Percentiles rank a stretch among this genome's conserved stretches.
Evolutionary conservation across 176 grass and related monocot genomes (phyloP).

Genomic region (Elymus sibiricus): DNA sequence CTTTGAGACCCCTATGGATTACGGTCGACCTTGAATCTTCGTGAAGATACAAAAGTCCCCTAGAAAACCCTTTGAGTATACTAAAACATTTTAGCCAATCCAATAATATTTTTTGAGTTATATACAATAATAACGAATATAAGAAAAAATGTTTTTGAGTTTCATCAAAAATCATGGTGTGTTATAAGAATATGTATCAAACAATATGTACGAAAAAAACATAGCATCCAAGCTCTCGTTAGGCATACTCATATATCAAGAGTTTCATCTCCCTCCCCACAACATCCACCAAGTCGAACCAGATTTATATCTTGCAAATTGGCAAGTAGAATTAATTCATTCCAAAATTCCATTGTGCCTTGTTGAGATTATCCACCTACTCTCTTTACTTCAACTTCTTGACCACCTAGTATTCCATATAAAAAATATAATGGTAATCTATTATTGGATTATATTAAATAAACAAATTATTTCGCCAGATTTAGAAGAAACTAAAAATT

Average conservation of each 20-base stretch:
- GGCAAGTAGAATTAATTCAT: slow-evolving; percentile 37
- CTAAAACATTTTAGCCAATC: slow-evolving; percentile 35
- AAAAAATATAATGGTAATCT: not conserved
- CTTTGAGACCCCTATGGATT: slow-evolving; percentile 46
- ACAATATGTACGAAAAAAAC: slow-evolving; percentile 2
- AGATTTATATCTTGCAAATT: slow-evolving; percentile 36
- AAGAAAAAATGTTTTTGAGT: not conserved
- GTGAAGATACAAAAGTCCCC: slow-evolving; percentile 60
- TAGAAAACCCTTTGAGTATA: slow-evolving; percentile 41
- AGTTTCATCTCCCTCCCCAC: slow-evolving; percentile 41
- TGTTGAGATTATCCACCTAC: slow-evolving; percentile 31
- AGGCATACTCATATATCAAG: slow-evolving; percentile 35
- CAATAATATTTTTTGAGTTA: not conserved
- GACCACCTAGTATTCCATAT: slow-evolving; percentile 19
- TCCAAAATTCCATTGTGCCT: slow-evolving; percentile 28
- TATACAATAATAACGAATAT: not conserved
- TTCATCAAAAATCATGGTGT: not conserved
- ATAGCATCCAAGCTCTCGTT: slow-evolving; percentile 30
- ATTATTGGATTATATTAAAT: not conserved
- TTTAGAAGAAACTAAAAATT: not conserved
- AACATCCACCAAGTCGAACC: slow-evolving; percentile 37
- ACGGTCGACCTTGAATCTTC: slow-evolving; percentile 48
- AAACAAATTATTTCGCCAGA: not conserved
- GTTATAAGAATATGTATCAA: not conserved
- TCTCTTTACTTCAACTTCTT: slow-evolving; percentile 51